A percentile compares a stretch with the other conserved stretches of the same genome.
Evolutionary conservation across 2,329 filamentous ascomycete species (phyloP).

Genomic region (Penicillium sp.): DNA sequence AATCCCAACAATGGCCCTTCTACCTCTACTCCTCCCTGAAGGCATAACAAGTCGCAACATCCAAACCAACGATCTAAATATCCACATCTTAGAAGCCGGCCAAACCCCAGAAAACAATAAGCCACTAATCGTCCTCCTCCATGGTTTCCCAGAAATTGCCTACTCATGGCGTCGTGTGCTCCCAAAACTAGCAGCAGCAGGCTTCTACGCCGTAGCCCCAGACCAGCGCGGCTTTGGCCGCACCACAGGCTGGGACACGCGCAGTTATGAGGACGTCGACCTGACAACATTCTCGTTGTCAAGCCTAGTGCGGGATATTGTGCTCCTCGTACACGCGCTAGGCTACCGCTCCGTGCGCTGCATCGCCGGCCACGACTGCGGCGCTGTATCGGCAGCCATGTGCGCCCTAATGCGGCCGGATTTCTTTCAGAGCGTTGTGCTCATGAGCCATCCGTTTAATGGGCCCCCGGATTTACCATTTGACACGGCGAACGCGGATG

Average conservation of each 20-base stretch:
- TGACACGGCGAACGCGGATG: conserved; percentile 38
- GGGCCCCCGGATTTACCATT: conserved; percentile 51
- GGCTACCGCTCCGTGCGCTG: conserved; percentile 58
- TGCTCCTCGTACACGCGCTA: conserved; percentile 59
- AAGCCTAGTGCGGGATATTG: conserved; percentile 59
- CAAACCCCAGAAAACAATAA: conserved; percentile 37
- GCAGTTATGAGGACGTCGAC: conserved; percentile 52
- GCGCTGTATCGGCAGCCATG: conserved; percentile 59
- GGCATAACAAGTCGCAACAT: conserved; percentile 57
- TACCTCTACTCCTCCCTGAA: conserved; percentile 53
- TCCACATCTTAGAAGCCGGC: conserved; percentile 60
- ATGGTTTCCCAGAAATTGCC: conserved; percentile 67
- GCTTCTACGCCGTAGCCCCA: conserved; percentile 64
- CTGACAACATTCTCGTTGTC: conserved; percentile 57
- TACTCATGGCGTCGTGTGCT: conserved; percentile 68
- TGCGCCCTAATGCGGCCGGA: conserved; percentile 63
- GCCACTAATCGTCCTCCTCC: conserved; percentile 60
- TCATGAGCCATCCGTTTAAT: conserved; percentile 66
- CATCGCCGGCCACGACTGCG: conserved; percentile 66
- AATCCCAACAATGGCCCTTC: conserved; percentile 9
- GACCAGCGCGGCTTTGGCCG: conserved; percentile 68
- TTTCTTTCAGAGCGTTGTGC: conserved; percentile 59
- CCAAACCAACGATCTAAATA: conserved; percentile 58
- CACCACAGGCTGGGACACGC: conserved; percentile 59
- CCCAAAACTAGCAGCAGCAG: conserved; percentile 55